phyloP scores from a whole-genome alignment of 164 flowering plant species.

The Tinospora cordifolia region DNA sequence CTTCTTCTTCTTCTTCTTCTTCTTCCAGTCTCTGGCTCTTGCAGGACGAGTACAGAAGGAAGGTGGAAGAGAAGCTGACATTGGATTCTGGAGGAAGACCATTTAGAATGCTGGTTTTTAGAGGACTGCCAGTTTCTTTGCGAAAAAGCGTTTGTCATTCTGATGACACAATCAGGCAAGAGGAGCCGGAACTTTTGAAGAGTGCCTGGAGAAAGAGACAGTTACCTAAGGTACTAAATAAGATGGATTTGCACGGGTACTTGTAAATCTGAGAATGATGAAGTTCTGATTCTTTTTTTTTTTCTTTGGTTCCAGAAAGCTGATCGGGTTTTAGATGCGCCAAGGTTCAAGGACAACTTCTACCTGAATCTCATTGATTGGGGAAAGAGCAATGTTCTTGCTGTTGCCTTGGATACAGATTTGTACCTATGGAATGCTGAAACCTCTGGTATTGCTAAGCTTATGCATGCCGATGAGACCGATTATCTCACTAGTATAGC shows the following conservation, averaged over 20 bases:
- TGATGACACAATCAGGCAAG: slow-evolving; percentile 31
- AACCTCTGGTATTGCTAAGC: not conserved
- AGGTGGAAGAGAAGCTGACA: slow-evolving; percentile 28
- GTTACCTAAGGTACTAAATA: slow-evolving; percentile 32
- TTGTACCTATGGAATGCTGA: slow-evolving; percentile 38
- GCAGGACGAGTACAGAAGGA: slow-evolving; percentile 30
- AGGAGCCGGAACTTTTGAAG: slow-evolving; percentile 13
- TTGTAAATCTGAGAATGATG: no score
- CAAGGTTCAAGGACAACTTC: slow-evolving; percentile 29
- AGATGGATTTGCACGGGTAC: no score
- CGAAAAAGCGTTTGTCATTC: slow-evolving; percentile 19
- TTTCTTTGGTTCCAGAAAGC: slow-evolving; percentile 20
- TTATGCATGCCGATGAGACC: slow-evolving; percentile 16
- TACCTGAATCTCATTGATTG: slow-evolving; percentile 45
- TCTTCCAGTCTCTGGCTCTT: not conserved
- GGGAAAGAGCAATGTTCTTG: slow-evolving; percentile 46
- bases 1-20: no score
- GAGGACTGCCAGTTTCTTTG: slow-evolving; percentile 41
- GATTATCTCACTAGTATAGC: slow-evolving; percentile 36
- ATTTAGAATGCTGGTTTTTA: slow-evolving; percentile 46
- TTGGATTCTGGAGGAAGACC: slow-evolving; percentile 45
- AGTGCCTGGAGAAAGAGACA: slow-evolving; percentile 14
- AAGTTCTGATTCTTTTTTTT: no score
- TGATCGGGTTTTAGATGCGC: slow-evolving; percentile 38
- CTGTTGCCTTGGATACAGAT: slow-evolving; percentile 35